phyloP scores from a whole-genome alignment of 345 rosid genomes.

The Physaria fendleri region DNA sequence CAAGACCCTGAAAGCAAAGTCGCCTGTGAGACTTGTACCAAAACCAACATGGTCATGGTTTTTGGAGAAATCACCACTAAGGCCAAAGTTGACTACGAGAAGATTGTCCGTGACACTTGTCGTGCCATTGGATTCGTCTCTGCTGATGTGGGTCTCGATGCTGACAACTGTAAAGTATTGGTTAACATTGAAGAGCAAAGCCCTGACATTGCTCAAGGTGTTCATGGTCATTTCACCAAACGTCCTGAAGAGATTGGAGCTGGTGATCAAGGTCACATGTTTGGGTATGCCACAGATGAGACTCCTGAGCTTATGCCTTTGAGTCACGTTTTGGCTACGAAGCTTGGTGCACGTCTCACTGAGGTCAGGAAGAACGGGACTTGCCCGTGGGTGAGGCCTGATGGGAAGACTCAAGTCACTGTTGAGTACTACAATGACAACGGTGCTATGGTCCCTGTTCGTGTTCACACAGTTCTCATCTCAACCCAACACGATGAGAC shows the following conservation, averaged over 20 bases:
- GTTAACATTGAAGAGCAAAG: slow-evolving; percentile 82
- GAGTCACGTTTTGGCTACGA: slow-evolving; percentile 72
- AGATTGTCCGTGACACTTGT: slow-evolving; percentile 71
- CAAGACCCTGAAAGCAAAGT: slow-evolving; percentile 83
- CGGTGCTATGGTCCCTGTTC: slow-evolving; percentile 75
- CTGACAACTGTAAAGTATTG: slow-evolving; percentile 66
- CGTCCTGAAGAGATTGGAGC: slow-evolving; percentile 77
- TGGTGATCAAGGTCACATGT: slow-evolving; percentile 80
- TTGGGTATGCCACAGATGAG: slow-evolving; percentile 73
- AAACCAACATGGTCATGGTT: slow-evolving; percentile 86
- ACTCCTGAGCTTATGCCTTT: slow-evolving; percentile 69
- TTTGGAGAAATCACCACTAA: slow-evolving; percentile 76
- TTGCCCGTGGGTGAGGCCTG: slow-evolving; percentile 69
- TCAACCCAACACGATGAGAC: slow-evolving; percentile 76
- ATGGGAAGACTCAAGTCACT: slow-evolving; percentile 77
- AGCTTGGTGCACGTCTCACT: slow-evolving; percentile 68
- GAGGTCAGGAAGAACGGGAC: slow-evolving; percentile 78
- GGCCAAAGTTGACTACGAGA: slow-evolving; percentile 67
- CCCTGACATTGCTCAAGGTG: slow-evolving; percentile 77
- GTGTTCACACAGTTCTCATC: slow-evolving; percentile 72
- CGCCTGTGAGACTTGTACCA: slow-evolving; percentile 75
- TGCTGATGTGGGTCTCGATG: slow-evolving; percentile 64
- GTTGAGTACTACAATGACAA: slow-evolving; percentile 66
- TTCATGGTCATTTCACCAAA: slow-evolving; percentile 69
- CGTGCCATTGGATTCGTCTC: slow-evolving; percentile 61